A percentile compares a stretch with the other conserved stretches of the same genome.
phyloP scores from a whole-genome alignment of 768 basidiomycete species.

The Suillus fuscotomentosus region DNA sequence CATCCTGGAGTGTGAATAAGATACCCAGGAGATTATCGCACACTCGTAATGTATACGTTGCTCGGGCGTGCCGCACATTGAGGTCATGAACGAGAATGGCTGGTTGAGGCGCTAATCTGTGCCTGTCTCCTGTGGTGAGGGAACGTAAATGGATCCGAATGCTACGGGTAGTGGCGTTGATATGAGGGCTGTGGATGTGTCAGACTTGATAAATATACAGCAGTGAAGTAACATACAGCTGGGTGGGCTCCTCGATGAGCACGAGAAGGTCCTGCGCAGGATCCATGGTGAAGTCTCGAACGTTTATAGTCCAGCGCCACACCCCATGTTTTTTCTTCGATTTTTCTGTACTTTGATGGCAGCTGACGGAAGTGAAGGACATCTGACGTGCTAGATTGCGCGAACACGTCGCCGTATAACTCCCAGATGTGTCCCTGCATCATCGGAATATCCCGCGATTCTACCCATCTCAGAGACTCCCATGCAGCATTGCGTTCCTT shows the following conservation, averaged over 20 bases:
- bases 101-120: conserved; percentile 40
- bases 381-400: conserved; percentile 31
- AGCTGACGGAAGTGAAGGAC: conserved; percentile 45
- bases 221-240: conserved; percentile 28
- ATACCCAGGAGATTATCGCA: conserved; percentile 52
- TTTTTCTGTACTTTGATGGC: conserved; percentile 48
- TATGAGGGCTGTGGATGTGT: conserved; percentile 2
- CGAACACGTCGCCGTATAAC: conserved; percentile 57
- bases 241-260: conserved; percentile 38
- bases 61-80: conserved; percentile 14
- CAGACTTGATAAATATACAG: conserved; percentile 2
- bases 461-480: conserved; percentile 37
- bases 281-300: conserved; percentile 66
- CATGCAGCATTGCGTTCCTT: conserved; percentile 38
- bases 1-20: conserved; percentile 36
- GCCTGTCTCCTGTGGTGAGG: conserved; percentile 43
- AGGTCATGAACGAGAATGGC: conserved; percentile 30
- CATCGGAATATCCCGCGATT: conserved; percentile 37
- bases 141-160: conserved; percentile 43
- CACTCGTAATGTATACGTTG: conserved; percentile 53
- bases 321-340: conserved; percentile 45
- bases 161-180: not conserved
- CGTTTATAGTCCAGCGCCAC: conserved; percentile 32
- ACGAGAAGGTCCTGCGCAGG: conserved; percentile 66
- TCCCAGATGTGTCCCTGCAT: conserved; percentile 49